Evolutionary conservation across 1,284 basidiomycete species (phyloP).

Genomic region (Volvariella volvacea): DNA sequence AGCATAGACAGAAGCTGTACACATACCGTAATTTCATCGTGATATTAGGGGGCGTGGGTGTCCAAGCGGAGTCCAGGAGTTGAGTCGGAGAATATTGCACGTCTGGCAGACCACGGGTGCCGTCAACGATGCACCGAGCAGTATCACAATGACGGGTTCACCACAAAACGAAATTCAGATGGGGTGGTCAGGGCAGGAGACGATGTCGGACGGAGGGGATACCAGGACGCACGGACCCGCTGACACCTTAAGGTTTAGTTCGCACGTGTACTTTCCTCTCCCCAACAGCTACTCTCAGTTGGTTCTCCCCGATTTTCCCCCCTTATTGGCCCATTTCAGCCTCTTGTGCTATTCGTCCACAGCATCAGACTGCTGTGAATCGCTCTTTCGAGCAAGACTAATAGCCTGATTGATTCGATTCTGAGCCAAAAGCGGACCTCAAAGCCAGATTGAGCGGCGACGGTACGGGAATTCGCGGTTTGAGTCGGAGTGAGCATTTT

Average conservation of each 20-base stretch:
- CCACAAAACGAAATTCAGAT: not conserved
- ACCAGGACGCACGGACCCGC: not conserved
- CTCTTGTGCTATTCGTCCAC: not conserved
- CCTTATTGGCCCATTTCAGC: not conserved
- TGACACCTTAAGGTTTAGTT: slow-evolving; percentile 7
- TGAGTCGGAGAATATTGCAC: not conserved
- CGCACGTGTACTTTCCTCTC: slow-evolving; percentile 8
- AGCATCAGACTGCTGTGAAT: not conserved
- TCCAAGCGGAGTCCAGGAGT: slow-evolving; percentile 2
- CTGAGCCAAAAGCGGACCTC: slow-evolving; percentile 18
- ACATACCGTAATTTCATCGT: not conserved
- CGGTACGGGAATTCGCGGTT: slow-evolving; percentile 26
- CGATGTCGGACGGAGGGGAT: not conserved
- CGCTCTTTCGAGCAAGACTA: not conserved
- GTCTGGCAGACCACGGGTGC: not conserved
- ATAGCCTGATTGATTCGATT: slow-evolving; percentile 4
- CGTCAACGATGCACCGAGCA: not conserved
- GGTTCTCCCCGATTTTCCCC: not conserved
- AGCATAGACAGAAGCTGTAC: not conserved
- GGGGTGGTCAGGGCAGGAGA: not conserved
- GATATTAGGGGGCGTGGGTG: not conserved
- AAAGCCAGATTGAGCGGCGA: slow-evolving; percentile 31
- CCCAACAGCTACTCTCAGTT: slow-evolving; percentile 1
- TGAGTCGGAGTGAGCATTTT: slow-evolving; percentile 38
- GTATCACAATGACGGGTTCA: not conserved